These are phyloP conservation scores for Verticillium zaregamsianum DNA, from an alignment of 2,329 filamentous ascomycete genomes.

Conservation along the genomic window DNA sequence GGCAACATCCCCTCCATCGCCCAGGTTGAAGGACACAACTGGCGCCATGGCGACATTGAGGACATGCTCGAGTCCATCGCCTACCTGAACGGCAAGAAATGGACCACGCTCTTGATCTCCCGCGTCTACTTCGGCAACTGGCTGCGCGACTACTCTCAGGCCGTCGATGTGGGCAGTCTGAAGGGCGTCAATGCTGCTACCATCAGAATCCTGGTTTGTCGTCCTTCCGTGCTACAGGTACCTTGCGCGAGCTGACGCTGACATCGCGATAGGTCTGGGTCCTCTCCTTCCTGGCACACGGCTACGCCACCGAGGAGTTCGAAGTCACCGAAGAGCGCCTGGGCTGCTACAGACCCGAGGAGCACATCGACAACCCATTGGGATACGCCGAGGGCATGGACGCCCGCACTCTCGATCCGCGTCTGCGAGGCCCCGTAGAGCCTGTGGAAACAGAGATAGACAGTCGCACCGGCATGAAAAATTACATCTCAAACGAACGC, in stretches of 20 bases:
- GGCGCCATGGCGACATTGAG: constrained; percentile 74
- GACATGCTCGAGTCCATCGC: constrained; percentile 75
- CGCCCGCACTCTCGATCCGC: constrained; percentile 74
- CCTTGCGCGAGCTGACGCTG: constrained; percentile 6
- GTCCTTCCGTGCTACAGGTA: neutral
- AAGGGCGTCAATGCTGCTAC: constrained; percentile 76
- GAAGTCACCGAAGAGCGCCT: constrained; percentile 78
- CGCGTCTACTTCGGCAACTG: constrained; percentile 68
- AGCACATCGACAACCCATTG: constrained; percentile 72
- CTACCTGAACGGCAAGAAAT: constrained; percentile 78
- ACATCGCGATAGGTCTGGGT: constrained; percentile 58
- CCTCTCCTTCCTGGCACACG: constrained; percentile 75
- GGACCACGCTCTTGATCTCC: constrained; percentile 74
- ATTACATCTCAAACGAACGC: constrained; percentile 91
- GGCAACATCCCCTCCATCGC: constrained; percentile 63
- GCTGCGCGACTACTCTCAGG: constrained; percentile 78
- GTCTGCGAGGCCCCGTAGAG: constrained; percentile 76
- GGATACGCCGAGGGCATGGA: constrained; percentile 85
- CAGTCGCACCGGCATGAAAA: constrained; percentile 88
- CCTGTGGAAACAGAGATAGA: constrained; percentile 71
- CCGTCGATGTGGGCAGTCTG: constrained; percentile 74
- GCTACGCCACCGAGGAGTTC: constrained; percentile 82
- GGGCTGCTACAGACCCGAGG: constrained; percentile 75
- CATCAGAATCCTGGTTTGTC: constrained; percentile 63
- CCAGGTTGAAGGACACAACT: constrained; percentile 64